Evolutionary conservation across 2,329 filamentous ascomycete species (phyloP).

Genomic region (Pseudogymnoascus destructans): DNA sequence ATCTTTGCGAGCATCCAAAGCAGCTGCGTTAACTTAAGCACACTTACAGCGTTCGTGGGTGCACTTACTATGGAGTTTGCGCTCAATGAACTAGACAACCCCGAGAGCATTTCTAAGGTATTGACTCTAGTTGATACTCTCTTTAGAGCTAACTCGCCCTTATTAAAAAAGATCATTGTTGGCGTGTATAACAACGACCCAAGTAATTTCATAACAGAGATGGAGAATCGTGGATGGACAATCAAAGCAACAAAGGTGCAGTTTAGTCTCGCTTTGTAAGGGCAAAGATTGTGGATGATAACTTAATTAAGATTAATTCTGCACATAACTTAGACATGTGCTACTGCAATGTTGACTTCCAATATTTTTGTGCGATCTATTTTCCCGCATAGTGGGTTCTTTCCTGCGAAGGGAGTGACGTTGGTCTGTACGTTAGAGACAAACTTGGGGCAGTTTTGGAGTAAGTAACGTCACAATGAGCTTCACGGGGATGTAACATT

Average conservation of each 20-base stretch:
- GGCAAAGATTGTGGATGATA: too few species aligned
- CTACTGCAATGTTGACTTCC: too few species aligned
- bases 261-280: too few species aligned
- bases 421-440: too few species aligned
- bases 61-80: slow-evolving; percentile 2
- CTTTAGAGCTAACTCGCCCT: slow-evolving; percentile 19
- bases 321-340: too few species aligned
- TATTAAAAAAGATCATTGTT: slow-evolving; percentile 18
- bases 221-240: slow-evolving; percentile 20
- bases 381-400: too few species aligned
- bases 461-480: too few species aligned
- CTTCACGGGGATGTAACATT: too few species aligned
- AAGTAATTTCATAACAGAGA: slow-evolving; percentile 16
- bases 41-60: slow-evolving; percentile 12
- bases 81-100: slow-evolving; percentile 11
- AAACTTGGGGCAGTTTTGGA: too few species aligned
- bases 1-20: slow-evolving; percentile 16
- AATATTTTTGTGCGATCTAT: too few species aligned
- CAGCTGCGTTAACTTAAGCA: slow-evolving; percentile 15
- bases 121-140: slow-evolving; percentile 16
- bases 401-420: too few species aligned
- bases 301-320: too few species aligned
- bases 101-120: slow-evolving; percentile 12
- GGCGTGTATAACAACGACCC: slow-evolving; percentile 16
- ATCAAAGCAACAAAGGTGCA: slow-evolving; percentile 13